These are phyloP conservation scores for Trametes versicolor DNA, from an alignment of 1,284 basidiomycete species.

Conservation along the genomic window DNA sequence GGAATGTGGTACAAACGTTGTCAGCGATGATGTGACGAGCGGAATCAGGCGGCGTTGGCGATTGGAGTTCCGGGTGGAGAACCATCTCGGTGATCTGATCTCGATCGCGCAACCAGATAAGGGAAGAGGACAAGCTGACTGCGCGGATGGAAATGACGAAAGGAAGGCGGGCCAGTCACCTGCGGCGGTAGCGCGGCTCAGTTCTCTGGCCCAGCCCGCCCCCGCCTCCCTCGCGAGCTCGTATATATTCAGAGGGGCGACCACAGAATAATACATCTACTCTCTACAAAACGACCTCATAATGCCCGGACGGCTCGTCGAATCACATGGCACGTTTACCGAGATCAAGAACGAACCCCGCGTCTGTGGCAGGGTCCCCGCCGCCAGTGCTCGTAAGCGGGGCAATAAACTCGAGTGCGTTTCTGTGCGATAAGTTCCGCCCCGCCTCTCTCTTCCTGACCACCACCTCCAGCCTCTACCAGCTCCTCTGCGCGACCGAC, in stretches of 20 bases:
- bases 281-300: neutral
- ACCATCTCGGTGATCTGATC: conserved; percentile 29
- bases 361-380: conserved; percentile 25
- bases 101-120: conserved; percentile 26
- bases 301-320: conserved; percentile 33
- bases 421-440: conserved; percentile 31
- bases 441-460: conserved; percentile 27
- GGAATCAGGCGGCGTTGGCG: neutral
- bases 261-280: neutral
- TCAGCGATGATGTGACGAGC: neutral
- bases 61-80: conserved; percentile 5
- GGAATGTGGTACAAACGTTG: neutral
- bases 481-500: conserved; percentile 30
- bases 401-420: conserved; percentile 36
- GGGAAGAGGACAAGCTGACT: conserved; percentile 12
- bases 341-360: conserved; percentile 27
- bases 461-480: conserved; percentile 32
- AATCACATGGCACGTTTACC: conserved; percentile 28
- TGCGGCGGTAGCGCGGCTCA: conserved; percentile 34
- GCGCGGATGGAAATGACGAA: conserved; percentile 26
- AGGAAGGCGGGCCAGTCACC: conserved; percentile 11
- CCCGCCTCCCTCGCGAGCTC: conserved; percentile 1
- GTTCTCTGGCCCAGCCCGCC: conserved; percentile 4
- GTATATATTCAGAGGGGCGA: conserved; percentile 15
- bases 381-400: conserved; percentile 25